These are phyloP conservation scores for Mycena rebaudengoi DNA, from an alignment of 768 basidiomycete species.

Conservation along the genomic window DNA sequence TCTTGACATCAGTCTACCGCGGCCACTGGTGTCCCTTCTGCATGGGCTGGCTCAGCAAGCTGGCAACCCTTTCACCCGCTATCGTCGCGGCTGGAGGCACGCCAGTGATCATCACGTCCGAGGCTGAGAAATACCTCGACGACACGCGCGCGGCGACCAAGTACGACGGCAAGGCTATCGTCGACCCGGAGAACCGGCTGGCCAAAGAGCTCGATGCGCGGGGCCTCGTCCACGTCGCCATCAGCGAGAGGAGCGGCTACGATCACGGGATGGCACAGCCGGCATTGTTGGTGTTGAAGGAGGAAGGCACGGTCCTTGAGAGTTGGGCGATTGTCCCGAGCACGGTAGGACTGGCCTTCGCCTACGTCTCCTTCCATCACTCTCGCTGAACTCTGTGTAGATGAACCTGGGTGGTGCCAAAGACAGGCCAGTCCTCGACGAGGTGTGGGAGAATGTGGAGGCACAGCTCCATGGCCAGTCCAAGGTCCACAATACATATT, in stretches of 20 bases:
- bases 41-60: conserved; percentile 3
- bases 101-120: conserved; percentile 6
- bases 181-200: conserved; percentile 7
- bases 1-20: conserved; percentile 8
- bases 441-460: background rate
- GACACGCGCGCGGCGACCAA: conserved; percentile 4
- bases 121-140: conserved; percentile 2
- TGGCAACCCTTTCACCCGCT: conserved; percentile 6
- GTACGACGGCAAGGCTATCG: conserved; percentile 6
- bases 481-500: background rate
- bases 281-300: too few relatives aligned
- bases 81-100: conserved; percentile 8
- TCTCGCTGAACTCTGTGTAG: background rate
- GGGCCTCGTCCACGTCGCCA: conserved; percentile 8
- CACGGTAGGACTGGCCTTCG: background rate
- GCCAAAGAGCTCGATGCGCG: conserved; percentile 6
- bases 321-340: conserved; percentile 9
- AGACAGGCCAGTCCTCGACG: background rate
- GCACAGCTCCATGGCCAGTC: background rate
- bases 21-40: conserved; percentile 10
- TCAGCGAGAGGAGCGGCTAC: conserved; percentile 9
- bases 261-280: conserved; percentile 7
- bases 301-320: too few relatives aligned
- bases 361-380: background rate
- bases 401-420: background rate